These are phyloP conservation scores for Cornus controversa DNA, from an alignment of 148 eudicot genomes.

Conservation along the genomic window DNA sequence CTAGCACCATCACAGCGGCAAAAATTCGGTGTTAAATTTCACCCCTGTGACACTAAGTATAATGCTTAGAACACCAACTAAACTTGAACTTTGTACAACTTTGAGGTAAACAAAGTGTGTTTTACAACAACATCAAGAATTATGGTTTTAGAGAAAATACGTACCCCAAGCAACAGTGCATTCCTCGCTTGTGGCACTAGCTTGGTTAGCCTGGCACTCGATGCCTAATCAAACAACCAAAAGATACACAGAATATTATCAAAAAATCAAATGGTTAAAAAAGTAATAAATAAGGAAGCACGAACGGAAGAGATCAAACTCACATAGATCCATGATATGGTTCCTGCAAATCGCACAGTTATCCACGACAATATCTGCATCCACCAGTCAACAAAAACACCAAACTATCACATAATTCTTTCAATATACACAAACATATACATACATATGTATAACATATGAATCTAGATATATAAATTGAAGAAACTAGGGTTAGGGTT, in stretches of 20 bases:
- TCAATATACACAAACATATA: neutral
- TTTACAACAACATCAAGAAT: neutral
- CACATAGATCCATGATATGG: constrained; percentile 81
- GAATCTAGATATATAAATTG: neutral
- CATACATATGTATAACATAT: neutral
- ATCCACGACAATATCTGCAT: constrained; percentile 74
- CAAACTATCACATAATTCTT: neutral
- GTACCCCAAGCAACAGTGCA: constrained; percentile 90
- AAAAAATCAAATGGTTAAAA: neutral
- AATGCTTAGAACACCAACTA: too few species aligned
- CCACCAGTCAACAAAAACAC: neutral
- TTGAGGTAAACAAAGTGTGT: too few species aligned
- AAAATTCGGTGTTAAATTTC: too few species aligned
- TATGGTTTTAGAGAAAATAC: neutral
- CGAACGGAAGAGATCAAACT: constrained; percentile 10
- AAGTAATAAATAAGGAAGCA: neutral
- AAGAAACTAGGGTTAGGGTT: neutral
- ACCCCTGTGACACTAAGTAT: too few species aligned
- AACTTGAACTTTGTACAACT: too few species aligned
- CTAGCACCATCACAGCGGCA: too few species aligned
- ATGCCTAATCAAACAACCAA: constrained; percentile 40
- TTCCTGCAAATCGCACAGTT: constrained; percentile 81
- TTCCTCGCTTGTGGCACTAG: constrained; percentile 77
- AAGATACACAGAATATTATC: neutral
- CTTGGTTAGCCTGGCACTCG: constrained; percentile 85